Evolutionary conservation across 768 basidiomycete species (phyloP), one percentile per base, ranked within the genome.

Genomic region (Russula dissimulans): DNA sequence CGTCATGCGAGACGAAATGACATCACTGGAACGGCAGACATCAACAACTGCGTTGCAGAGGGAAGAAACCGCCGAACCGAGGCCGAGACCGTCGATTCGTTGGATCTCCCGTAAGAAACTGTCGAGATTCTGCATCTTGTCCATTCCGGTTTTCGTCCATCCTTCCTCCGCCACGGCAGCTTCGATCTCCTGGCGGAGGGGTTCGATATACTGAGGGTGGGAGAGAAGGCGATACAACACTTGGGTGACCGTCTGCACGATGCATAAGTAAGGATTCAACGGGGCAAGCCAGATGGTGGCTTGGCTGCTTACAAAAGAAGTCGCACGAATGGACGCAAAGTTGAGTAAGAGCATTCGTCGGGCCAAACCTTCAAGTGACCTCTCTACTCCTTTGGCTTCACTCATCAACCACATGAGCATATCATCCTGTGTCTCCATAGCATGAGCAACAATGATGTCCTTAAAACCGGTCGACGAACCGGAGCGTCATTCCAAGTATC

Each of bases 351-450:
- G 67, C 51, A 77, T 64, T 47, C 75, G 69, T 14, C 54, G 54
- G 3, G 62, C 36, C 14, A 75, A 57, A 48, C 69, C 69, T 42
- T 71, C 64, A 42, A 69, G 62, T 64, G 66, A 62, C 63, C 66
- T 63, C 65, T 76, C 64, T 60, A 65, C 41, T 65, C 70, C 61
- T 67, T 66, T 42, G 48, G 68, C 68, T 14, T 69, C 69, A 14
- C 71, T 71, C 65, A 79, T 69, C 18, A 78, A 65, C 77, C 75
- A 78, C 39, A 69, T 70, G 10, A 79, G 68, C 66, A 76, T 56
- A 59, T 78, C 77, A 51, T 73, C 71, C 75, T 75, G 49, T 15
- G 38, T 3, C 51, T 15, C 45, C 22, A 41, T 42, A 64, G 18
- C 5, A 67, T 22, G 34, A 51, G 32, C 22, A 49, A 43, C 3